phyloP scores from a whole-genome alignment of 768 basidiomycete species.

The Macrocybe gigantea region DNA sequence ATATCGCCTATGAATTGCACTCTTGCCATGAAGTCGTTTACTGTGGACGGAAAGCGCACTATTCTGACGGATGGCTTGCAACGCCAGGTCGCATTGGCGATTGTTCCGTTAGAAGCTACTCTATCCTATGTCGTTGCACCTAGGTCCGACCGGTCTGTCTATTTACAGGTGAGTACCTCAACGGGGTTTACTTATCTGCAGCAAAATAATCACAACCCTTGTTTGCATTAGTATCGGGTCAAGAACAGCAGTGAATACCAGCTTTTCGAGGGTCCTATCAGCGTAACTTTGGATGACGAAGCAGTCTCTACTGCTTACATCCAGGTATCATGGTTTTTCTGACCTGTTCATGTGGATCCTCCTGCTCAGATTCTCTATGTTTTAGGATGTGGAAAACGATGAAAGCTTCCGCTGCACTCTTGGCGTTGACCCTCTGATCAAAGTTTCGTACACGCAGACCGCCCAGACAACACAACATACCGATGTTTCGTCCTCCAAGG shows the following conservation, averaged over 20 bases:
- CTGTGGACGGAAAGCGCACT: slow-evolving; percentile 37
- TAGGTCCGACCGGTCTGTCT: slow-evolving; percentile 40
- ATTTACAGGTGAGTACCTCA: slow-evolving; percentile 34
- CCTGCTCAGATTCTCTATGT: neutral
- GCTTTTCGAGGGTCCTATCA: slow-evolving; percentile 47
- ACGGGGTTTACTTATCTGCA: too few species aligned
- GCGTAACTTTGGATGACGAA: slow-evolving; percentile 50
- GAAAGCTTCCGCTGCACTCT: slow-evolving; percentile 54
- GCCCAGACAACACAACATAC: slow-evolving; percentile 26
- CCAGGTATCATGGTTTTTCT: slow-evolving; percentile 15
- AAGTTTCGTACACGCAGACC: slow-evolving; percentile 39
- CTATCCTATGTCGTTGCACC: slow-evolving; percentile 47
- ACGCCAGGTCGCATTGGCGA: slow-evolving; percentile 49
- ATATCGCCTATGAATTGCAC: too few species aligned
- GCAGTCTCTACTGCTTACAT: slow-evolving; percentile 50
- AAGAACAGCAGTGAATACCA: slow-evolving; percentile 55
- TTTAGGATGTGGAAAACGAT: slow-evolving; percentile 39
- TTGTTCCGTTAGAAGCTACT: slow-evolving; percentile 38
- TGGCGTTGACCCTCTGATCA: slow-evolving; percentile 37
- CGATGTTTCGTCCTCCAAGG: slow-evolving; percentile 27
- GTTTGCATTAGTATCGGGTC: slow-evolving; percentile 33
- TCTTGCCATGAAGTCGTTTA: too few species aligned
- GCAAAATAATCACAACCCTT: too few species aligned
- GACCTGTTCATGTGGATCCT: too few species aligned
- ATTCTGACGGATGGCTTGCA: slow-evolving; percentile 50